A percentile compares a stretch with the other conserved stretches of the same genome.
phyloP scores from a whole-genome alignment of 768 basidiomycete species.

The Lepiota venenata region DNA sequence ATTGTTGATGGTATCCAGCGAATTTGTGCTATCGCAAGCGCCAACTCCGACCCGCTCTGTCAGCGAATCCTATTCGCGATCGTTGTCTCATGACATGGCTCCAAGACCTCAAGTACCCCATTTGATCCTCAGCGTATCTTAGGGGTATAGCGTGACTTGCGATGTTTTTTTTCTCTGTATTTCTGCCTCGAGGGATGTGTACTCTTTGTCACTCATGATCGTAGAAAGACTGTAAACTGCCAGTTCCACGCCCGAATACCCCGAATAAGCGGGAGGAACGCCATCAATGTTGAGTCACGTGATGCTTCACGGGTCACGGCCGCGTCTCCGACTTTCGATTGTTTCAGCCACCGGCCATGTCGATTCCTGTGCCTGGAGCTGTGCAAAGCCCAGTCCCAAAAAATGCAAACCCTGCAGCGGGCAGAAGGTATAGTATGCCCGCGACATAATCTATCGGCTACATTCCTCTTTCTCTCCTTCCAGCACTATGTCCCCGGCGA shows the following conservation, averaged over 20 bases:
- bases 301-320: not conserved
- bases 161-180: too few species aligned
- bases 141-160: too few species aligned
- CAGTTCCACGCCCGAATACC: not conserved
- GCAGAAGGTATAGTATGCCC: not conserved
- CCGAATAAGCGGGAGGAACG: not conserved
- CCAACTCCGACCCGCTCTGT: too few species aligned
- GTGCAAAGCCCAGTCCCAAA: conserved; percentile 1
- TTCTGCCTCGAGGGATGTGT: too few species aligned
- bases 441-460: not conserved
- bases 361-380: not conserved
- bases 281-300: not conserved
- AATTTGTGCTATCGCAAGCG: too few species aligned
- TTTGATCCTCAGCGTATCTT: too few species aligned
- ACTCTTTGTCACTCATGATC: not conserved
- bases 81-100: too few species aligned
- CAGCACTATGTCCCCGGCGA: not conserved
- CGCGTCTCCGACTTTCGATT: not conserved
- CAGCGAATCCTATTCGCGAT: too few species aligned
- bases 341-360: conserved; percentile 5
- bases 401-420: not conserved
- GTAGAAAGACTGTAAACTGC: not conserved
- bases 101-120: too few species aligned
- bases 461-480: not conserved
- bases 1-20: too few species aligned